Conservation (phyloP, 176 grass and related monocot species). For the Oryza longistaminata region DNA sequence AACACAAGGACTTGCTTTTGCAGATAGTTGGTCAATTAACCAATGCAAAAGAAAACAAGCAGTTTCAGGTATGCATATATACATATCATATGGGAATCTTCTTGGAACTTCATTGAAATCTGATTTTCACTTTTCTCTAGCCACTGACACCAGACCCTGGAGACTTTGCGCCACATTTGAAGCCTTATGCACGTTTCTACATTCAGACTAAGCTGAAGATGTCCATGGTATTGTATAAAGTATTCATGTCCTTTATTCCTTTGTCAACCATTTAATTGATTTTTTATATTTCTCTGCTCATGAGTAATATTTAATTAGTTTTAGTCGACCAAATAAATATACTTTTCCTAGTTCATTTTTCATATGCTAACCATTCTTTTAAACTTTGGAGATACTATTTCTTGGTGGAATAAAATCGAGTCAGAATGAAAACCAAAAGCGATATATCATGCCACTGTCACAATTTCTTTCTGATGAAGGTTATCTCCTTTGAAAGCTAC, state of each 20-base stretch:
- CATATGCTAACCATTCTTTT: too few species aligned
- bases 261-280: neutral
- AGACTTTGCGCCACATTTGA: conserved; percentile 7
- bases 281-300: neutral
- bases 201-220: neutral
- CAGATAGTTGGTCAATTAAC: conserved; percentile 6
- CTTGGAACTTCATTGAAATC: neutral
- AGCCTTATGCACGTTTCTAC: conserved; percentile 15
- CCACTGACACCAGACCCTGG: neutral
- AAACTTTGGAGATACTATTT: too few species aligned
- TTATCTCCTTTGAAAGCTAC: too few species aligned
- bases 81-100: neutral
- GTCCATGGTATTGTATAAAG: conserved; percentile 4
- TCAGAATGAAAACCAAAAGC: too few species aligned
- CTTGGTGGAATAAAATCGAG: too few species aligned
- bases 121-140: neutral
- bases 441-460: too few species aligned
- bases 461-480: too few species aligned
- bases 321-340: too few species aligned
- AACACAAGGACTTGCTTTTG: conserved; percentile 14
- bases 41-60: neutral
- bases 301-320: too few species aligned
- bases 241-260: neutral
- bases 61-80: neutral
- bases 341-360: too few species aligned